Evolutionary conservation across 1,284 basidiomycete species (phyloP), one percentile per base, ranked within the genome.

Genomic region (Marasmius fiardii): DNA sequence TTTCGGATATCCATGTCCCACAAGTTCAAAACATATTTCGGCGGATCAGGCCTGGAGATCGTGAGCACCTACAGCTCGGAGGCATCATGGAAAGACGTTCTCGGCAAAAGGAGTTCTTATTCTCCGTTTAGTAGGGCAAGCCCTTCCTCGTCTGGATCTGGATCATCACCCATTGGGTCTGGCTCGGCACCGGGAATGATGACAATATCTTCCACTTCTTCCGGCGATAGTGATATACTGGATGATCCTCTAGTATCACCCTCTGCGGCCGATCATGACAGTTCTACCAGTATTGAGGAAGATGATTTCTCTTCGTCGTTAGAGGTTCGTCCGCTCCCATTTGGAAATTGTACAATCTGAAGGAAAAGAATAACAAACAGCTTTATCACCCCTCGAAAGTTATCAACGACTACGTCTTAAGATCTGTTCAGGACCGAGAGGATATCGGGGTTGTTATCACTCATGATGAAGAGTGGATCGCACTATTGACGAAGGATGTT

Each of bases 371-470:
- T 2, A 37, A 33, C 47, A 11, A 8, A 16, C 24, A 52, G 52
- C n/a, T 37, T 8, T 49, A 47, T 35, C 53, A 54, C 28, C 53
- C 53, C 14, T 49, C 21, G 31, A 49, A 37, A 16, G 23, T 39
- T 11, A 23, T 54, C 31, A 54, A 54, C 24, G 44, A 54, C 4
- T 45, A 54, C 33, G 34, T 54, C 18, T 21, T 54, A 12, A 20
- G 28, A 7, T 33, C 21, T 6, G 53, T 54, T 12, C 20, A 45
- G 21, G 20, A 23, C 16, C 16, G 4, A 7, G 20, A n/a, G 7
- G 23, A 47, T 16, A 16, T 26, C 7, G 20, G 26, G 10, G 44
- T 47, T 7, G 44, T 26, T 20, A 23, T 47, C 12, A 47, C 44
- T 7, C 44, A 47, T 26, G 44, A 47, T 26, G 44, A 47, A 11